phyloP scores from a whole-genome alignment of 208 protist genomes.

The Crithidia brevicula region DNA sequence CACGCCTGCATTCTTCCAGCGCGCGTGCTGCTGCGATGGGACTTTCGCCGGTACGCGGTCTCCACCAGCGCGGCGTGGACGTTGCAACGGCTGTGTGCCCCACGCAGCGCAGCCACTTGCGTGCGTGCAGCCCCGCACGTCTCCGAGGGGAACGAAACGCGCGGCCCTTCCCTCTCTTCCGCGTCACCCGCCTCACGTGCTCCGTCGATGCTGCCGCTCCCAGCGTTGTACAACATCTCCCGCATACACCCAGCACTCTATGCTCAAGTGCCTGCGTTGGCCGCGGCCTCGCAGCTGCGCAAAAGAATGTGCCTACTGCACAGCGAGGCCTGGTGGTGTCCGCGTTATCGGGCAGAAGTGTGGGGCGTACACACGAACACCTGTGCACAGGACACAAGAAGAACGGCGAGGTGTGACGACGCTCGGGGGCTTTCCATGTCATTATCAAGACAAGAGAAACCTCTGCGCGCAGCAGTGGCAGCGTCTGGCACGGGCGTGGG shows the following conservation, averaged over 20 bases:
- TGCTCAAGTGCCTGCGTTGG: slow-evolving; percentile 10
- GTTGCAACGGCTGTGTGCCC: neutral
- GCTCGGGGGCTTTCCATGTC: no score
- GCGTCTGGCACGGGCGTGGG: no score
- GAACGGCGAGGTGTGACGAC: neutral
- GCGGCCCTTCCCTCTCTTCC: neutral
- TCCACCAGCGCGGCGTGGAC: slow-evolving; percentile 10
- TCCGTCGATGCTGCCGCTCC: neutral
- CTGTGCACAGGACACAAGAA: no score
- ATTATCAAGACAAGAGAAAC: no score
- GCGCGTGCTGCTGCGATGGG: slow-evolving; percentile 24
- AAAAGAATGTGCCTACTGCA: slow-evolving; percentile 29
- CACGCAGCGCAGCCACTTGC: neutral
- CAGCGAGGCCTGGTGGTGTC: slow-evolving; percentile 22
- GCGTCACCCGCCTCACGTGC: neutral
- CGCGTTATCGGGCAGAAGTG: slow-evolving; percentile 11
- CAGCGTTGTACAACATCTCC: slow-evolving; percentile 25
- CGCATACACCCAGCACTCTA: slow-evolving; percentile 26
- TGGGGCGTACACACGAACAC: slow-evolving; percentile 5
- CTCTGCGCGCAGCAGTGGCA: no score
- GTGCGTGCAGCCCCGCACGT: no score
- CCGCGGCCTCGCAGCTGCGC: slow-evolving; percentile 18
- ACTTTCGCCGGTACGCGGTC: slow-evolving; percentile 25
- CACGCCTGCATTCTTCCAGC: slow-evolving; percentile 13
- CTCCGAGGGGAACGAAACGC: neutral